Evolutionary conservation across 495 filamentous ascomycete species (phyloP), one percentile per base, ranked within the genome.

Genomic region (Hamigera avellanea): DNA sequence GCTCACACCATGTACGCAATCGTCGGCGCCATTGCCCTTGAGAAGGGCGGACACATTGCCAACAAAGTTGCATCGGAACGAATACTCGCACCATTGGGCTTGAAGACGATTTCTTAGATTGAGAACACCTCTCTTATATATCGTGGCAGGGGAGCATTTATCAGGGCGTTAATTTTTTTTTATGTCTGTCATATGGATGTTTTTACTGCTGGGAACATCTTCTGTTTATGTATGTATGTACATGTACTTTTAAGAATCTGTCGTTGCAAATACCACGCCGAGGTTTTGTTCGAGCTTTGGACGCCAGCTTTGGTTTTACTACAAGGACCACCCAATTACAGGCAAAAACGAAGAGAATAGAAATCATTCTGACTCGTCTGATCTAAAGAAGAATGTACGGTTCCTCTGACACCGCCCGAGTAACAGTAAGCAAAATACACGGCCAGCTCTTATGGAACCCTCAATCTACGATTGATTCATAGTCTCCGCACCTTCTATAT

Each of bases 371-470:
- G 23, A 26, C 31, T 4, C 4, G 21, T 23, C 21, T 23, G 21
- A 23, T 23, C 21, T 23, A 16, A 33, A 41, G 30, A 45, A 39
- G 32, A 35, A 68, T 89, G 82, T 89, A 42, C 59, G 81, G 73
- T 74, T 66, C 81, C 80, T 88, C 83, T 88, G 83, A 91, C 83
- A 75, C 84, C 75, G 81, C 76, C 82, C 76, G 75, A 73, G 79
- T 79, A 83, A 86, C 66, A 61, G 54, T 36, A 44, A 45, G 41
- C 44, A 66, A 59, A 78, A 72, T 81, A 70, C 81, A 66, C 72
- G 80, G 82, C 75, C 83, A 82, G 83, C 76, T 91, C 83, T 88
- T 87, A 91, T 86, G 77, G 80, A 66, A 74, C 75, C 81, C 61
- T 64, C 49, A 37, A 47, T 50, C 36, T n/a, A n/a, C n/a, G n/a